phyloP scores from a whole-genome alignment of 352 stramenopile genomes.

The Globisporangium alternatum region DNA sequence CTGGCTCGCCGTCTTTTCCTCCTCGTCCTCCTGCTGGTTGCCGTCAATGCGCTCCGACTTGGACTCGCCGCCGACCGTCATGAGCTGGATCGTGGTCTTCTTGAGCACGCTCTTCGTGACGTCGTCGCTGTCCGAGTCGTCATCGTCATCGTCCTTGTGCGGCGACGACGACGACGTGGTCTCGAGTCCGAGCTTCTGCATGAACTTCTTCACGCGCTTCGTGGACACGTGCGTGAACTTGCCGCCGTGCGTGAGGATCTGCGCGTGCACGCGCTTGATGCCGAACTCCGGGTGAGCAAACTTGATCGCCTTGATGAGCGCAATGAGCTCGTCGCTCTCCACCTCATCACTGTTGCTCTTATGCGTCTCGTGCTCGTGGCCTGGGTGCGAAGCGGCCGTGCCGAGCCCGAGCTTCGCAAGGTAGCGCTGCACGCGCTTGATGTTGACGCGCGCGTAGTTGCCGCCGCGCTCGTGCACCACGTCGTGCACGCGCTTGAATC shows the following conservation, averaged over 20 bases:
- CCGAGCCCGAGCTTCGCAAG: constrained; percentile 26
- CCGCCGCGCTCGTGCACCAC: constrained; percentile 30
- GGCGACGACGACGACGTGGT: constrained; percentile 19
- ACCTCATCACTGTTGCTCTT: constrained; percentile 30
- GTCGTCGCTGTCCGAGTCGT: constrained; percentile 32
- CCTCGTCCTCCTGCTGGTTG: constrained; percentile 9
- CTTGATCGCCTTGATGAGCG: constrained; percentile 86
- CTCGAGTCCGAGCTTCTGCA: constrained; percentile 78
- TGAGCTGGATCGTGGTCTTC: constrained; percentile 60
- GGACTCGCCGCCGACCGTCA: constrained; percentile 77
- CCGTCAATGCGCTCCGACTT: constrained; percentile 47
- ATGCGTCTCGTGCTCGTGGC: constrained; percentile 22
- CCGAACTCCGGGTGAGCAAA: constrained; percentile 81
- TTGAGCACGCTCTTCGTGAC: constrained; percentile 15
- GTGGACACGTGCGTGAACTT: constrained; percentile 74
- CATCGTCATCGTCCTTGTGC: constrained; percentile 8
- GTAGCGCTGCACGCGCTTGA: constrained; percentile 39
- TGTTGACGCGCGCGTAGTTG: constrained; percentile 28
- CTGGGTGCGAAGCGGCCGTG: constrained; percentile 9
- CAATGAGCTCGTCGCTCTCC: constrained; percentile 74
- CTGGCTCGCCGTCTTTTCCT: constrained; percentile 25
- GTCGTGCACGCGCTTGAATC: constrained; percentile 33
- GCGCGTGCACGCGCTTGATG: constrained; percentile 79
- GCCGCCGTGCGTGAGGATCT: constrained; percentile 73
- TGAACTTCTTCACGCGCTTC: constrained; percentile 83